Base-by-base conservation (phyloP, 139 green algal species). In the Zygnema circumcarinatum region DNA sequence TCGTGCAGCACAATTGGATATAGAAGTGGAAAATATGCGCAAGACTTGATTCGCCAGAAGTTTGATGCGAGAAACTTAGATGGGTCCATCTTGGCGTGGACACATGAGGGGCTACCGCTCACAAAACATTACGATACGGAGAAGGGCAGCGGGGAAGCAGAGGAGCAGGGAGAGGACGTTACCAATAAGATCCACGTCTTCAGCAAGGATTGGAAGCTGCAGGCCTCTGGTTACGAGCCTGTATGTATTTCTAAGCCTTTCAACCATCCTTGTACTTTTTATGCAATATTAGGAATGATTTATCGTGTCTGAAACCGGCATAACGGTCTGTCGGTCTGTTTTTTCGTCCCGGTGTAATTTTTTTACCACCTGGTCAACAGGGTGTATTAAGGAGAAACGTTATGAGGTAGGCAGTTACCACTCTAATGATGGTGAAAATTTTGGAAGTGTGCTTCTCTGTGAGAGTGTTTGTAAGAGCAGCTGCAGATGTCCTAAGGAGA, bases 1-100 rank as follows among this genome's bases (percentile, higher is more conserved):
- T 78, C 11, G 7, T 20, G 16, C 81, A 87, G 81, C 69, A 94
- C 92, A 11, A 90, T 94, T 38, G 92, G 92, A 25, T 92, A 87
- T 40, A 85, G 92, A 76, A 94, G 91, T 56, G 79, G 84, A 33
- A 33, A 90, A 56, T 89, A 90, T 42, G 91, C 84, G 1, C 21
- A 62, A 2, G 68, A 92, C 56, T 74, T 93, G n/a, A n/a, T 42
- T 31, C n/a, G 62, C 32, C 53, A 87, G 38, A 91, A 88, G 0
- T 33, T 93, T 29, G 75, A 94, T 25, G 92, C 90, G 0, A 67
- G 62, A 52, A 94, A 94, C 52, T 62, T 94, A 35, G 86, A 87
- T n/a, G 92, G 92, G 42, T 89, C 90, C 73, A 94, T 94, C 67
- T 54, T 94, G 2, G 76, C 85, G 11, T 94, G 92, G 81, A 87